These are phyloP conservation scores for Mycena sp. DNA, from an alignment of 1,284 basidiomycete species.

Conservation along the genomic window DNA sequence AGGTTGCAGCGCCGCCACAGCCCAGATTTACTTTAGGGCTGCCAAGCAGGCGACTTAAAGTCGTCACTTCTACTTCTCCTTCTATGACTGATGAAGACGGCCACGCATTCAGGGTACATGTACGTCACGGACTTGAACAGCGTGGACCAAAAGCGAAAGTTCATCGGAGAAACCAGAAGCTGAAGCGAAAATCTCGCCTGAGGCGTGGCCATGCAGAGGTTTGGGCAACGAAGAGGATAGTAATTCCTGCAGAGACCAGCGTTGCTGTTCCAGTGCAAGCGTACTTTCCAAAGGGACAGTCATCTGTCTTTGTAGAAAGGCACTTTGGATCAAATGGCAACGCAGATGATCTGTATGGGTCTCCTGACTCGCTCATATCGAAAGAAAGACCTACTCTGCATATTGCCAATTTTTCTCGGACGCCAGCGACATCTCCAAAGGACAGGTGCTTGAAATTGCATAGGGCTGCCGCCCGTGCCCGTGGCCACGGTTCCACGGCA, in stretches of 20 bases:
- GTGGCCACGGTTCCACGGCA: too few species aligned
- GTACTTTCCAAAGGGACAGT: not conserved
- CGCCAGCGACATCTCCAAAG: slow-evolving; percentile 10
- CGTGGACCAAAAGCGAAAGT: not conserved
- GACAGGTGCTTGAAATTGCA: slow-evolving; percentile 19
- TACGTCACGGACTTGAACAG: not conserved
- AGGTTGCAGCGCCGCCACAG: too few species aligned
- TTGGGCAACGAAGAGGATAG: not conserved
- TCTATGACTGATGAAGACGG: slow-evolving; percentile 6
- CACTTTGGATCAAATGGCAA: not conserved
- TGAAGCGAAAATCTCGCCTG: not conserved
- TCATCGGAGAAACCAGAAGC: slow-evolving; percentile 3
- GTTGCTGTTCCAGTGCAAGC: slow-evolving; percentile 8
- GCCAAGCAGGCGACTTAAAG: not conserved
- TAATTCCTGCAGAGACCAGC: slow-evolving; percentile 22
- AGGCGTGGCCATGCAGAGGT: not conserved
- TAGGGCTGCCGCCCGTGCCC: too few species aligned
- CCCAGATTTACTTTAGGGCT: too few species aligned
- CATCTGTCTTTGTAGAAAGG: not conserved
- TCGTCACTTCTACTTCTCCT: slow-evolving; percentile 7
- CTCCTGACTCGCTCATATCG: slow-evolving; percentile 17
- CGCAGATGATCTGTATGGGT: slow-evolving; percentile 17
- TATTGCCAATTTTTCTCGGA: slow-evolving; percentile 25
- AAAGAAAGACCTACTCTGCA: slow-evolving; percentile 11
- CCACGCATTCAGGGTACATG: slow-evolving; percentile 12